Conservation (phyloP, 2,329 filamentous ascomycete species). For the Fusarium redolens region DNA sequence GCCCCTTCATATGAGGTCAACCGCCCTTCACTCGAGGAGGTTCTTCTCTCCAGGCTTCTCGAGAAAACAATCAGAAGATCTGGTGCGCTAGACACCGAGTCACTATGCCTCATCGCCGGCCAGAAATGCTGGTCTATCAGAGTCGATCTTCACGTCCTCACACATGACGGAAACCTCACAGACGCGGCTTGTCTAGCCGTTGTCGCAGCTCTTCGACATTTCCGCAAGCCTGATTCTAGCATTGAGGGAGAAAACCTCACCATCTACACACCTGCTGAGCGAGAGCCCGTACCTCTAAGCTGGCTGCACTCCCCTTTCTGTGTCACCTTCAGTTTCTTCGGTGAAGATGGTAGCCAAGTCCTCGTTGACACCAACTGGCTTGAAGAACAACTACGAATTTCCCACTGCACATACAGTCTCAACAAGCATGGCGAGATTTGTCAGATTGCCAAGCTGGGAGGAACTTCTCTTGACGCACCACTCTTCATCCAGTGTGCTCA, state of each 20-base stretch:
- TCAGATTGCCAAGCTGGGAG: slow-evolving; percentile 91
- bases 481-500: slow-evolving; percentile 80
- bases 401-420: slow-evolving; percentile 83
- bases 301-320: slow-evolving; percentile 94
- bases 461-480: slow-evolving; percentile 82
- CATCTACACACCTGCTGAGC: slow-evolving; percentile 84
- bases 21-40: slow-evolving; percentile 84
- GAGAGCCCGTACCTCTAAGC: slow-evolving; percentile 89
- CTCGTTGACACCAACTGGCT: slow-evolving; percentile 77
- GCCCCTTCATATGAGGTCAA: slow-evolving; percentile 90
- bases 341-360: slow-evolving; percentile 73
- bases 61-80: slow-evolving; percentile 96
- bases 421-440: slow-evolving; percentile 93
- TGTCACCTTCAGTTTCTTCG: slow-evolving; percentile 88
- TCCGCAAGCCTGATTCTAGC: slow-evolving; percentile 87
- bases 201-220: slow-evolving; percentile 89
- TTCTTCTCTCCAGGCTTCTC: slow-evolving; percentile 86
- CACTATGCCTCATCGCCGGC: slow-evolving; percentile 90
- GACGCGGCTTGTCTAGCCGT: slow-evolving; percentile 89
- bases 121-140: slow-evolving; percentile 92
- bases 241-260: slow-evolving; percentile 87
- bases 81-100: slow-evolving; percentile 93
- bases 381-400: slow-evolving; percentile 81
- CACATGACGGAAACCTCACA: slow-evolving; percentile 89
- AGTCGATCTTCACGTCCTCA: slow-evolving; percentile 90